Evolutionary conservation across 1,139 yeast genomes (phyloP).

Genomic region (Geotrichum carabidarum): DNA sequence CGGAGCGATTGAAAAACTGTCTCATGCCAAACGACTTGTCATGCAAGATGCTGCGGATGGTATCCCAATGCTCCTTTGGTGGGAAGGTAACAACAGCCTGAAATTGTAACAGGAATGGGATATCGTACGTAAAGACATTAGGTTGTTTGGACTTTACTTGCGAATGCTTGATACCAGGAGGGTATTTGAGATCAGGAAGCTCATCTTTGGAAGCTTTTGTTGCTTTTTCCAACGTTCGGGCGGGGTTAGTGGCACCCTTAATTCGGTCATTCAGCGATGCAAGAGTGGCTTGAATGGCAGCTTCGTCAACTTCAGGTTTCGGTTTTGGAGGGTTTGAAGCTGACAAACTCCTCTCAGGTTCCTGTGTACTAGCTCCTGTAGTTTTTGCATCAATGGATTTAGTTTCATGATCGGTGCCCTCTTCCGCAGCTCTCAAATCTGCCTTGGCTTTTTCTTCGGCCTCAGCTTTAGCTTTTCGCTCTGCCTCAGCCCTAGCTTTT

Average conservation of each 20-base stretch:
- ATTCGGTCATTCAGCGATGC: slow-evolving; percentile 23
- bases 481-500: not conserved
- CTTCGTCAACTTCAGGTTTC: slow-evolving; percentile 16
- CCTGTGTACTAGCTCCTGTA: not conserved
- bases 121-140: slow-evolving; percentile 65
- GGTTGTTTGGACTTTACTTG: slow-evolving; percentile 41
- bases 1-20: slow-evolving; percentile 12
- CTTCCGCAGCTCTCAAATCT: slow-evolving; percentile 7
- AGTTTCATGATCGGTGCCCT: slow-evolving; percentile 5
- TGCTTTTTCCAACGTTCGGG: slow-evolving; percentile 24
- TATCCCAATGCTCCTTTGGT: slow-evolving; percentile 65
- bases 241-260: slow-evolving; percentile 15
- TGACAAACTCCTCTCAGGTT: not conserved
- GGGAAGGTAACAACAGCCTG: slow-evolving; percentile 53
- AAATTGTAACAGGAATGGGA: slow-evolving; percentile 77
- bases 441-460: not conserved
- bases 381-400: not conserved
- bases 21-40: slow-evolving; percentile 23
- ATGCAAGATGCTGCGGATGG: slow-evolving; percentile 39
- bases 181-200: slow-evolving; percentile 54
- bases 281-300: slow-evolving; percentile 24
- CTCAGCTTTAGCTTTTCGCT: not conserved
- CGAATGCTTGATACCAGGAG: slow-evolving; percentile 53
- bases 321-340: not conserved
- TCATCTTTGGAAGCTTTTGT: slow-evolving; percentile 52